Base-by-base conservation (phyloP, 768 basidiomycete genomes). In the Botryobasidium botryosum region DNA sequence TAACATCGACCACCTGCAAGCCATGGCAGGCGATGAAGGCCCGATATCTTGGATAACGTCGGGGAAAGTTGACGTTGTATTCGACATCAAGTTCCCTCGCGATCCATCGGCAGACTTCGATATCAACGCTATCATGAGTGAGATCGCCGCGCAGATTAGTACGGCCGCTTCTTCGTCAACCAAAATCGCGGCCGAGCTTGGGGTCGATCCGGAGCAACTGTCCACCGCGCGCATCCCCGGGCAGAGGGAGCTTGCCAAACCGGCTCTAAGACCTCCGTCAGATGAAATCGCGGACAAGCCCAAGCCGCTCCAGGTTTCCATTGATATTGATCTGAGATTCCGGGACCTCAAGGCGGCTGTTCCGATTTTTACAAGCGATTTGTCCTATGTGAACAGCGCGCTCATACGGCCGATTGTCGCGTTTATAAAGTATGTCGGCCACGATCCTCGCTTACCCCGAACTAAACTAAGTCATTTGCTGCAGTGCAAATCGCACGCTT, bases 11-110 rank as follows among this genome's bases (percentile, higher is more conserved):
- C 94, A 99, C 58, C 65, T 94, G 43, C 85, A 94, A 61, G 74
- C 78, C 41, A 75, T 80, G 27, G 76, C 79, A 3, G 83, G 80
- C 2, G 69, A 70, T 44, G 83, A 79, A 50, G 59, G 58, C 10
- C 90, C 91, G 10, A 79, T 97, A 48, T 90, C 88, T 1, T 99
- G 94, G 94, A 88, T 99, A 48, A 91, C 83, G 0, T 85, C 91
- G 0, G 94, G 94, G 35, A 94, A 92, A 61, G 71, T 94, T 23
- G 94, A 99, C 56, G 85, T 88, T 7, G 94, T 99, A 4, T 71
- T 96, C 20, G 94, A 99, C 62, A 91, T 99, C 63, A 88, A 91
- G 56, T 97, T 99, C 61, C 91, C 94, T 20, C 76, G 75, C 15
- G 78, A 86, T 53, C 74, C 75, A 7, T 58, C 67, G 41, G 78